Evolutionary conservation across 78 protist genomes (phyloP).

Genomic region (Speleostelium caveatum): DNA sequence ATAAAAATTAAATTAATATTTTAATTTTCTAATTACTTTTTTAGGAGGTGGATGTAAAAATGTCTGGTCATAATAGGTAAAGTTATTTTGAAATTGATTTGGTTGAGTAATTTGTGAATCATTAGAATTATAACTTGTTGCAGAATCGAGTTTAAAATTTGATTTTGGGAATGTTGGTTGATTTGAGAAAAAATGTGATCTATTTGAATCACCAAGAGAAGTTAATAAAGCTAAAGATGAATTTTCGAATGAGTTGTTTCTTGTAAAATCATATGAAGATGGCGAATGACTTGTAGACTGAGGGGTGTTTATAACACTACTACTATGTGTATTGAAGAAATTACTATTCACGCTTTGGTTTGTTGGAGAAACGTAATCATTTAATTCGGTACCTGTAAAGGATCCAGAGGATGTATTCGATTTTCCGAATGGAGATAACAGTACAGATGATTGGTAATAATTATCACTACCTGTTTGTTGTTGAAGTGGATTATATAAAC

Average conservation of each 20-base stretch:
- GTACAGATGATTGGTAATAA: slow-evolving; percentile 19
- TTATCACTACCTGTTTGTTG: neutral
- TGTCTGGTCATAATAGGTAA: slow-evolving; percentile 36
- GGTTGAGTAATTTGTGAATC: slow-evolving; percentile 6
- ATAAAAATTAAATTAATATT: no score
- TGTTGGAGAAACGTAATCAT: slow-evolving; percentile 21
- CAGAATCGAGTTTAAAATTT: neutral
- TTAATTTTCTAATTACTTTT: no score
- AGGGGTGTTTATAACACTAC: slow-evolving; percentile 34
- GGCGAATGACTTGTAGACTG: slow-evolving; percentile 21
- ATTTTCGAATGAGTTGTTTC: neutral
- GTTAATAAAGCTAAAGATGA: slow-evolving; percentile 13
- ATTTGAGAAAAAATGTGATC: neutral
- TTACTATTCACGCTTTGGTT: neutral
- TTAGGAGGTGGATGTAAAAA: slow-evolving; percentile 36
- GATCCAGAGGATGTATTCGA: neutral
- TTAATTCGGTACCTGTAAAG: neutral
- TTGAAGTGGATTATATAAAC: neutral
- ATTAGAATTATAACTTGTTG: neutral
- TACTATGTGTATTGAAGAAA: neutral
- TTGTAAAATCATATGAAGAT: slow-evolving; percentile 14
- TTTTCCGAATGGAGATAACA: slow-evolving; percentile 29
- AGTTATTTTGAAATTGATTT: slow-evolving; percentile 19
- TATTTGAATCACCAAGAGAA: slow-evolving; percentile 16
- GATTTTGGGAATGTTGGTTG: neutral